Percentiles rank a stretch among this genome's conserved stretches.
These are phyloP conservation scores for Beauveria sp. DNA, from an alignment of 2,329 filamentous ascomycete genomes.

Conservation along the genomic window DNA sequence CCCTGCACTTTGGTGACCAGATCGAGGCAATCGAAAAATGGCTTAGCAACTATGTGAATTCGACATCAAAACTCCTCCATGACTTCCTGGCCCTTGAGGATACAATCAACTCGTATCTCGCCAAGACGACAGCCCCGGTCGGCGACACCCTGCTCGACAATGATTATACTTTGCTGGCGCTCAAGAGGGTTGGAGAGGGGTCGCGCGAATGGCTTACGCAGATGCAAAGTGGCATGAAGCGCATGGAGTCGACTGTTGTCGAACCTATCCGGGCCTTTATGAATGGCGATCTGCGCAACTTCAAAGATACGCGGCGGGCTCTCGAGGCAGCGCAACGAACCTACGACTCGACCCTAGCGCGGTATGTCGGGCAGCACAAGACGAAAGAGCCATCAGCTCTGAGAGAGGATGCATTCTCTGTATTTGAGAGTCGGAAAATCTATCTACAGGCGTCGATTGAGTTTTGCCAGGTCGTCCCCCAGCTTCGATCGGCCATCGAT, in stretches of 20 bases:
- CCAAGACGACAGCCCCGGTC: conserved; percentile 66
- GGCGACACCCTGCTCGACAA: conserved; percentile 86
- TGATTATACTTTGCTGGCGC: conserved; percentile 84
- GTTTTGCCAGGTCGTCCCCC: conserved; percentile 80
- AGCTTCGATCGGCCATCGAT: conserved; percentile 76
- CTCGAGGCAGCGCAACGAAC: conserved; percentile 76
- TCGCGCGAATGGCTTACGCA: conserved; percentile 82
- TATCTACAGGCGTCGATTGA: conserved; percentile 93
- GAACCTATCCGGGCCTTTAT: conserved; percentile 80
- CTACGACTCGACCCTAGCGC: conserved; percentile 73
- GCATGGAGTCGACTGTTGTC: conserved; percentile 66
- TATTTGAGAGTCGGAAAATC: conserved; percentile 83
- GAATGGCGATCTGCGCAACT: conserved; percentile 67
- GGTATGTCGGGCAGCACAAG: conserved; percentile 81
- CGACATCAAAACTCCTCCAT: conserved; percentile 47
- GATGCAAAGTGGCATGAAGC: conserved; percentile 64
- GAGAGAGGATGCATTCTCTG: conserved; percentile 89
- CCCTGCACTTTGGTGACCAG: conserved; percentile 83
- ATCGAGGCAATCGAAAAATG: conserved; percentile 86
- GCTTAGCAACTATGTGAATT: conserved; percentile 59
- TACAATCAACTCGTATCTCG: conserved; percentile 67
- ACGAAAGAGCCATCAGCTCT: conserved; percentile 87
- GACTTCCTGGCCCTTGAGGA: conserved; percentile 69
- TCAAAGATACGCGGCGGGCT: conserved; percentile 73
- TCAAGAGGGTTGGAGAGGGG: conserved; percentile 78